Conservation (phyloP, 1,284 basidiomycete species). For the Phylloboletellus chloephorus region DNA sequence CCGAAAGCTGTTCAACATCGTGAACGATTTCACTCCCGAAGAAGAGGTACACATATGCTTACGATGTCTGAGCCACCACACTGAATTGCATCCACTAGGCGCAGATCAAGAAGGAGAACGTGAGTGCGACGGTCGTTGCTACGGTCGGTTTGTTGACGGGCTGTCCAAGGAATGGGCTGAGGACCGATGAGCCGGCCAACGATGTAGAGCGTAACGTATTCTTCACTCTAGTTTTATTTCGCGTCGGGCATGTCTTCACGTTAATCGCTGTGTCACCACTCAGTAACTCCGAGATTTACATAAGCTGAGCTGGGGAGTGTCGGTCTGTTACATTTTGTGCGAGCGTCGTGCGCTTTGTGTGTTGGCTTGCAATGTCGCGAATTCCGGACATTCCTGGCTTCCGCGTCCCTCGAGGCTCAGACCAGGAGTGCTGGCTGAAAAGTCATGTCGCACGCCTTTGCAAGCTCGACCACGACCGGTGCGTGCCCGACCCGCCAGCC, state of each 20-base stretch:
- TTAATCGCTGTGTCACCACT: constrained; percentile 13
- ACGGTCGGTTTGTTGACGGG: constrained; percentile 9
- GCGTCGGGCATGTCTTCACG: constrained; percentile 21
- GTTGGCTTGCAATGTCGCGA: constrained; percentile 44
- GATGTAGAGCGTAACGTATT: constrained; percentile 28
- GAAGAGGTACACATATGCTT: constrained; percentile 69
- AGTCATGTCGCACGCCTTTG: constrained; percentile 61
- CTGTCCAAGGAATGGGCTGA: constrained; percentile 77
- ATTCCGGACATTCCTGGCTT: constrained; percentile 64
- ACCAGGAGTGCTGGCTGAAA: constrained; percentile 60
- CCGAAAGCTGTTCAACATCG: constrained; percentile 94
- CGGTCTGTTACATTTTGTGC: too few species aligned
- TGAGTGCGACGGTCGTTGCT: constrained; percentile 35
- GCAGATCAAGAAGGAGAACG: constrained; percentile 99
- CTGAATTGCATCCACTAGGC: constrained; percentile 47
- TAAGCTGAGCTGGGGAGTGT: too few species aligned
- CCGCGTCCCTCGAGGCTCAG: constrained; percentile 49
- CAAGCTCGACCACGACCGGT: constrained; percentile 56
- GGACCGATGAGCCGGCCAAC: constrained; percentile 55
- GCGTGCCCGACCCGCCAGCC: constrained; percentile 19
- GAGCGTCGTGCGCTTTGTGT: too few species aligned
- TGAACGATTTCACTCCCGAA: constrained; percentile 98
- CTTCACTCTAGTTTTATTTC: constrained; percentile 16
- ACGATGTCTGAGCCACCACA: neutral
- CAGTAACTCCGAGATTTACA: constrained; percentile 17